phyloP scores from a whole-genome alignment of 2,329 filamentous ascomycete genomes.

The Aspergillus brasiliensis region DNA sequence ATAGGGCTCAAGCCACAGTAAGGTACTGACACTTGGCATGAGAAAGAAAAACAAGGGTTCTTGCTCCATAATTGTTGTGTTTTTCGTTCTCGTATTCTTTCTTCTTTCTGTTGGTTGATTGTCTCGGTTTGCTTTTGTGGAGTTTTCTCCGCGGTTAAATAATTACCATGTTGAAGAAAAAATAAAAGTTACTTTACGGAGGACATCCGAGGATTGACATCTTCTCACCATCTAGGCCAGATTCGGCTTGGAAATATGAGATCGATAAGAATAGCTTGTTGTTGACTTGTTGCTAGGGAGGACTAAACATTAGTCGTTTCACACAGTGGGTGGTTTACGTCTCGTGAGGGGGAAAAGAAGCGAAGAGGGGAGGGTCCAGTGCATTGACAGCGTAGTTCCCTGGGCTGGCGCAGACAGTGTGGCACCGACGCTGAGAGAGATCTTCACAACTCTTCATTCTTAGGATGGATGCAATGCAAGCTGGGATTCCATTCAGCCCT shows the following conservation, averaged over 20 bases:
- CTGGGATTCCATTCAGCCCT: no score
- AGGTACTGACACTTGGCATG: background rate
- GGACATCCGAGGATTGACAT: background rate
- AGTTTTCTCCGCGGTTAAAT: background rate
- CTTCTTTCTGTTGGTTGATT: background rate
- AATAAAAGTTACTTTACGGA: background rate
- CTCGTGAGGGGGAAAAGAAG: background rate
- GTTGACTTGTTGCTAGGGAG: no score
- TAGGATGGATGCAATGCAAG: background rate
- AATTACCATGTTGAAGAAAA: background rate
- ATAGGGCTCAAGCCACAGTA: conserved; percentile 4
- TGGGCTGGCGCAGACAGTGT: background rate
- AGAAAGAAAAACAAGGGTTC: background rate
- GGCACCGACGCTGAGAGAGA: background rate
- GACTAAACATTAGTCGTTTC: background rate
- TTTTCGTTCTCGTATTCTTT: background rate
- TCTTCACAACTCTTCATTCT: background rate
- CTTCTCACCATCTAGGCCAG: background rate
- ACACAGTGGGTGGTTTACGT: background rate
- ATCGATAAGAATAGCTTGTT: no score
- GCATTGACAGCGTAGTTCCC: background rate
- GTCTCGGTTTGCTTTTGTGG: background rate
- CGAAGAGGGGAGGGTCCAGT: background rate
- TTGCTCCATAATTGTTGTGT: background rate
- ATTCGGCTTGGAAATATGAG: no score